Evolutionary conservation across 2,329 filamentous ascomycete species (phyloP).

Genomic region (Diplodia seriata): DNA sequence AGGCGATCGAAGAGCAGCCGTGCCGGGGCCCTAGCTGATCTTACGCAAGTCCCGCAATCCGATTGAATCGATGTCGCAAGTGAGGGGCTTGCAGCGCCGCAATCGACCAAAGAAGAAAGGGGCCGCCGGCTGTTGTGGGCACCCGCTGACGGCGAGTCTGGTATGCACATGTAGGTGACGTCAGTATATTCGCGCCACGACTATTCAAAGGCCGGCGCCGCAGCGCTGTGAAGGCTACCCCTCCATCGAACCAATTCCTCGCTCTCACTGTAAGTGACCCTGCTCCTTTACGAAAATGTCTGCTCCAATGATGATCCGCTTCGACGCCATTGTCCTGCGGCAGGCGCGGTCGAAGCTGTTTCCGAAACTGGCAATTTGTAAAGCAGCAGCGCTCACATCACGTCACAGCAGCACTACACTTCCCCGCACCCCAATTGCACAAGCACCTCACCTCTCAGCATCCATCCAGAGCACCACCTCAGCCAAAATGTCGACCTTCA

Average conservation of each 20-base stretch:
- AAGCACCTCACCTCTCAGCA: not conserved
- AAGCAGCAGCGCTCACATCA: conserved; percentile 16
- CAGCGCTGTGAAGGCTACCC: not conserved
- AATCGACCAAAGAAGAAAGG: conserved; percentile 21
- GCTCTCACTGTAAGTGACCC: conserved; percentile 11
- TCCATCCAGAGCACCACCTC: not conserved
- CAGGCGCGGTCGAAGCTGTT: not conserved
- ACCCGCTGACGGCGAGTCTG: conserved; percentile 19
- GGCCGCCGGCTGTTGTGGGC: conserved; percentile 14
- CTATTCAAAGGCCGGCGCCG: conserved; percentile 29
- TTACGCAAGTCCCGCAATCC: conserved; percentile 26
- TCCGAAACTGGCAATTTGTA: conserved; percentile 8
- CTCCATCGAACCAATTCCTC: not conserved
- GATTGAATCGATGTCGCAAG: conserved; percentile 19
- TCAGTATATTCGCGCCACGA: conserved; percentile 14
- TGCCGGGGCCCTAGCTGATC: conserved; percentile 13
- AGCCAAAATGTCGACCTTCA: conserved; percentile 43
- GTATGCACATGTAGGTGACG: conserved; percentile 6
- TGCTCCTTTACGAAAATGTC: not conserved
- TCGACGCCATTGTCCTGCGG: not conserved
- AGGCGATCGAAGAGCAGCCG: conserved; percentile 12
- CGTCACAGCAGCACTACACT: conserved; percentile 6
- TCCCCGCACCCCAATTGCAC: not conserved
- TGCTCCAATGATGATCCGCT: not conserved
- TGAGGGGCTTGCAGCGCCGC: conserved; percentile 26